These are phyloP conservation scores for Quercus phellos DNA, from an alignment of 331 rosid species.

Conservation along the genomic window DNA sequence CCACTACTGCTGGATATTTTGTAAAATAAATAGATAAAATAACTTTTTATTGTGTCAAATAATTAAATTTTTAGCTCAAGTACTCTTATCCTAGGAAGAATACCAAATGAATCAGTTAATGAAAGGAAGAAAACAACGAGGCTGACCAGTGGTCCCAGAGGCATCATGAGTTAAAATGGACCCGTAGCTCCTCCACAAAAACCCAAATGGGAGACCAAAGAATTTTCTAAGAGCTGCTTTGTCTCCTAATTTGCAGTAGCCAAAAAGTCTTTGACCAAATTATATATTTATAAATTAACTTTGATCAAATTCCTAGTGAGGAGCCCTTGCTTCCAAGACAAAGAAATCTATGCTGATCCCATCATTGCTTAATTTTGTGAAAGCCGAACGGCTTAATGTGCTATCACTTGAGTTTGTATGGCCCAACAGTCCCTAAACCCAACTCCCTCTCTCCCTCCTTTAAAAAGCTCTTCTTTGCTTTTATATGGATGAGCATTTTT, in stretches of 20 bases:
- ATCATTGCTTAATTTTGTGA: conserved; percentile 29
- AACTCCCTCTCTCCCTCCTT: neutral
- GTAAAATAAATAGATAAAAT: no score
- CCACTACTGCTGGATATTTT: no score
- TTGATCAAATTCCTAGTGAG: neutral
- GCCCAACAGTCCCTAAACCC: no score
- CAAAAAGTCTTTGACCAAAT: conserved; percentile 3
- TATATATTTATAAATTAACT: neutral
- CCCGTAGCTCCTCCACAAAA: conserved; percentile 9
- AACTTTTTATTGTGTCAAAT: no score
- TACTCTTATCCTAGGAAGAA: neutral
- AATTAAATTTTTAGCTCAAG: no score
- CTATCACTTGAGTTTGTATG: no score
- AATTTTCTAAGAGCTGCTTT: conserved; percentile 25
- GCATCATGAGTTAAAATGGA: conserved; percentile 31
- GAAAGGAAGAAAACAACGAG: conserved; percentile 2
- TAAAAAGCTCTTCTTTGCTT: conserved; percentile 8
- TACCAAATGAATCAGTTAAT: neutral
- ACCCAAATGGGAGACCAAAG: conserved; percentile 39
- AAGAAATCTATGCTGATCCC: conserved; percentile 19
- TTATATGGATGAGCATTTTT: conserved; percentile 25
- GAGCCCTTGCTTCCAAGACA: conserved; percentile 19
- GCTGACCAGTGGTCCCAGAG: conserved; percentile 16
- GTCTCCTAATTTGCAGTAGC: conserved; percentile 33
- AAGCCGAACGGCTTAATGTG: conserved; percentile 28